These are phyloP conservation scores for Elsinoe ampelina DNA, from an alignment of 2,329 filamentous ascomycete species.

Conservation along the genomic window DNA sequence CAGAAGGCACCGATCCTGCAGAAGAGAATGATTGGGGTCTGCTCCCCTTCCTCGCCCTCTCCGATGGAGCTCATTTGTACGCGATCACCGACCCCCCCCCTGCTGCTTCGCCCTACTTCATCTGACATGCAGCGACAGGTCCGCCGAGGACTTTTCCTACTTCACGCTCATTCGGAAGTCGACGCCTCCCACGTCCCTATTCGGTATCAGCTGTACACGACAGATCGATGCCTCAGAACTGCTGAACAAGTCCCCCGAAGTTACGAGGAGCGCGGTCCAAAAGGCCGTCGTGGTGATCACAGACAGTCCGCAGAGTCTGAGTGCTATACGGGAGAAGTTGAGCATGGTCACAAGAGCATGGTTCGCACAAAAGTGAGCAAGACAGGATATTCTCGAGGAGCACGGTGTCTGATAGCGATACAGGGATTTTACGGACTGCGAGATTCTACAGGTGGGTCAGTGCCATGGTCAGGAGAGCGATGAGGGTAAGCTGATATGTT, in stretches of 20 bases:
- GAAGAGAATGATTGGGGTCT: slow-evolving; percentile 80
- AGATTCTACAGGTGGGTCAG: slow-evolving; percentile 60
- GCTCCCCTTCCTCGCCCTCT: slow-evolving; percentile 92
- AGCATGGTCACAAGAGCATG: slow-evolving; percentile 87
- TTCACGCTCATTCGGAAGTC: slow-evolving; percentile 65
- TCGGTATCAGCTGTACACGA: slow-evolving; percentile 90
- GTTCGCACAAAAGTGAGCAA: slow-evolving; percentile 71
- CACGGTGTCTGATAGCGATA: too few species aligned
- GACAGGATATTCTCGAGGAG: not conserved
- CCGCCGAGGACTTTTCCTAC: slow-evolving; percentile 95
- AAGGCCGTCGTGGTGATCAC: slow-evolving; percentile 96
- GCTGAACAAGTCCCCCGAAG: slow-evolving; percentile 70
- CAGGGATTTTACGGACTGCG: slow-evolving; percentile 78
- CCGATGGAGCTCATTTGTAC: slow-evolving; percentile 89
- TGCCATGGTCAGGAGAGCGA: slow-evolving; percentile 8
- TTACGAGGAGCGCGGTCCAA: slow-evolving; percentile 94
- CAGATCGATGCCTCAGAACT: slow-evolving; percentile 76
- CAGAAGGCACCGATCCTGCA: slow-evolving; percentile 68
- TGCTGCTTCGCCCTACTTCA: too few species aligned
- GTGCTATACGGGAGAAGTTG: slow-evolving; percentile 79
- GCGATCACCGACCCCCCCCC: too few species aligned
- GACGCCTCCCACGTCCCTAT: slow-evolving; percentile 63
- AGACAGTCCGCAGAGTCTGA: slow-evolving; percentile 81
- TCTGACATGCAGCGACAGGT: slow-evolving; percentile 40
- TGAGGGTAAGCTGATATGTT: not conserved